Evolutionary conservation across 2,329 filamentous ascomycete genomes (phyloP).

Genomic region (Penicillium frequentans): DNA sequence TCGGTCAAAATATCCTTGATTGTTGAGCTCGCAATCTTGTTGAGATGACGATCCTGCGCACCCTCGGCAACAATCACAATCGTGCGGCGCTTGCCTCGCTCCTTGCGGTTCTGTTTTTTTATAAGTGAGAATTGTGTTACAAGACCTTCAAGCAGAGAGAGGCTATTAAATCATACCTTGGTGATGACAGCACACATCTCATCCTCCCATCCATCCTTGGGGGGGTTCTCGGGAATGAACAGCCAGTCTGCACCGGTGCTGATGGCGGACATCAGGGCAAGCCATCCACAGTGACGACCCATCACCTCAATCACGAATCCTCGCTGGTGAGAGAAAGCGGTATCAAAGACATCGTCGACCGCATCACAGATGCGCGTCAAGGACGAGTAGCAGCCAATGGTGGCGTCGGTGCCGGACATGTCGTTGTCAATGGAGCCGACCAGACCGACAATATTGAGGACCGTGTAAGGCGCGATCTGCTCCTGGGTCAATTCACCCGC

Average conservation of each 20-base stretch:
- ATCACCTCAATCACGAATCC: constrained; percentile 99
- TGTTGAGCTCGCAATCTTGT: constrained; percentile 76
- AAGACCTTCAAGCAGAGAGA: not conserved
- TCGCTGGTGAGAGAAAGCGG: constrained; percentile 91
- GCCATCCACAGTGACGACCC: constrained; percentile 96
- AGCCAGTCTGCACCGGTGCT: constrained; percentile 94
- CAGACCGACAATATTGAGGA: constrained; percentile 93
- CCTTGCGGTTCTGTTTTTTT: constrained; percentile 66
- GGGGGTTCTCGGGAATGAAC: constrained; percentile 94
- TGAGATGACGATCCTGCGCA: constrained; percentile 79
- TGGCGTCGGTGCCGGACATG: constrained; percentile 93
- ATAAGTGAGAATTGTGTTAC: not conserved
- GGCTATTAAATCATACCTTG: constrained; percentile 52
- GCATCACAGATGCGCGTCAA: constrained; percentile 91
- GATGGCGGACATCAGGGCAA: constrained; percentile 93
- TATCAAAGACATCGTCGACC: constrained; percentile 90
- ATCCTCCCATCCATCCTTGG: constrained; percentile 80
- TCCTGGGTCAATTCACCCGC: constrained; percentile 68
- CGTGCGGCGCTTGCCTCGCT: constrained; percentile 89
- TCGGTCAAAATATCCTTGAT: constrained; percentile 87
- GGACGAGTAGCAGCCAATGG: constrained; percentile 94
- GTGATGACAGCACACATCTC: constrained; percentile 80
- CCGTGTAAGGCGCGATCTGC: constrained; percentile 73
- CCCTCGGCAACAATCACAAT: constrained; percentile 98
- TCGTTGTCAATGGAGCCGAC: constrained; percentile 99